A percentile compares a stretch with the other conserved stretches of the same genome.
Evolutionary conservation across 345 rosid genomes (phyloP).

Genomic region (Crucihimalaya himalaica): DNA sequence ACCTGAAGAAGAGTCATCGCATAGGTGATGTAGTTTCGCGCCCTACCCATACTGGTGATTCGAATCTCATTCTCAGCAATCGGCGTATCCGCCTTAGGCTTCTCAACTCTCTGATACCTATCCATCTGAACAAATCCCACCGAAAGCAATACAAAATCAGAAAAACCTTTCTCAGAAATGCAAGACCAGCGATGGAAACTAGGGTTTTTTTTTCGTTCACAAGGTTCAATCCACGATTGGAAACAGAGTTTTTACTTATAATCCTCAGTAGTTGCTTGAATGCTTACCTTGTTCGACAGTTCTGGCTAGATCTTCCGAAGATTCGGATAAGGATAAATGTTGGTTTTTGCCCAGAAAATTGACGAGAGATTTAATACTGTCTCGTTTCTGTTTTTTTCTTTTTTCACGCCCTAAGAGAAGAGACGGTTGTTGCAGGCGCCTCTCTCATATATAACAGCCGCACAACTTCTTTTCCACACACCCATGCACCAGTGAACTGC

Average conservation of each 20-base stretch:
- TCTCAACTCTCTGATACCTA: constrained; percentile 76
- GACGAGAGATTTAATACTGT: constrained; percentile 59
- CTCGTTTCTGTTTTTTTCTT: constrained; percentile 48
- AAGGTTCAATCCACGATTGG: neutral
- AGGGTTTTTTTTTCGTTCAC: neutral
- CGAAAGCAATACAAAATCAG: constrained; percentile 12
- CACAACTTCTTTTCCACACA: constrained; percentile 30
- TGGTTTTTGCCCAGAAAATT: constrained; percentile 35
- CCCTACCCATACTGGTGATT: constrained; percentile 82
- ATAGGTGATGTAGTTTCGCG: constrained; percentile 82
- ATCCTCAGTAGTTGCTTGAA: neutral
- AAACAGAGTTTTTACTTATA: neutral
- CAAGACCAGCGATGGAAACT: neutral
- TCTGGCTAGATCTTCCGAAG: constrained; percentile 31
- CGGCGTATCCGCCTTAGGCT: constrained; percentile 69
- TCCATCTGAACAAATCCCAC: constrained; percentile 53
- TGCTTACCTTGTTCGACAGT: constrained; percentile 28
- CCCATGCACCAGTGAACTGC: constrained; percentile 46
- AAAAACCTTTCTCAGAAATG: neutral
- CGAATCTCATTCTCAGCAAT: constrained; percentile 93
- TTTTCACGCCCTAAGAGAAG: constrained; percentile 42
- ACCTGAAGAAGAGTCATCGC: constrained; percentile 88
- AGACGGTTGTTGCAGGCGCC: constrained; percentile 22
- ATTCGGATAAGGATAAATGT: constrained; percentile 22
- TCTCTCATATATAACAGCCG: constrained; percentile 47